Percentiles rank a stretch among this genome's conserved stretches.
Evolutionary conservation across 495 filamentous ascomycete genomes (phyloP).

Genomic region (Penicillium cinerascens): DNA sequence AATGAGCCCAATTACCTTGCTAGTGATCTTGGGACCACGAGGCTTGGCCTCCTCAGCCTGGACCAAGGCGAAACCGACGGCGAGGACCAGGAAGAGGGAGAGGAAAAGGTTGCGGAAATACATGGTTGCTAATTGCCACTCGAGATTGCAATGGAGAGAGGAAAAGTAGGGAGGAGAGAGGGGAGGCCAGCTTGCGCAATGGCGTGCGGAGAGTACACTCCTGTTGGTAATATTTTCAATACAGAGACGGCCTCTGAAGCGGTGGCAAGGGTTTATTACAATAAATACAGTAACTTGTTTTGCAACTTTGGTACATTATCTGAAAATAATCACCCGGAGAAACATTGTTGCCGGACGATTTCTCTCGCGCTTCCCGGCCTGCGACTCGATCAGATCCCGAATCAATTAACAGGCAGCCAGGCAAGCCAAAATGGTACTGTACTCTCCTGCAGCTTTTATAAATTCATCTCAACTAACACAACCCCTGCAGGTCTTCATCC

Average conservation of each 20-base stretch:
- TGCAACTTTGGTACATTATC: not conserved
- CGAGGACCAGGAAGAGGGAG: slow-evolving; percentile 70
- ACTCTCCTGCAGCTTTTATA: not conserved
- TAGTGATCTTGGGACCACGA: slow-evolving; percentile 94
- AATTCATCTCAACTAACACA: not conserved
- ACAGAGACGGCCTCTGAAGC: not conserved
- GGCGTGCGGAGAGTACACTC: slow-evolving; percentile 28
- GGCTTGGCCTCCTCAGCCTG: slow-evolving; percentile 66
- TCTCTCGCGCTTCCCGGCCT: slow-evolving; percentile 25
- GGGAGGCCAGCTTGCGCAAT: slow-evolving; percentile 43
- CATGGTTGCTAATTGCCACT: slow-evolving; percentile 44
- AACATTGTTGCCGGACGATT: slow-evolving; percentile 36
- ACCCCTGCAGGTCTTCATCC: slow-evolving; percentile 65
- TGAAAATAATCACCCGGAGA: slow-evolving; percentile 24
- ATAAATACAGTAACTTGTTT: not conserved
- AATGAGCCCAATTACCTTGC: slow-evolving; percentile 58
- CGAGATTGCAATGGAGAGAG: slow-evolving; percentile 6
- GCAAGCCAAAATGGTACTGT: slow-evolving; percentile 34
- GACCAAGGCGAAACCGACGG: slow-evolving; percentile 59
- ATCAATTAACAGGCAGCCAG: slow-evolving; percentile 7
- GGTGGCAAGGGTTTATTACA: not conserved
- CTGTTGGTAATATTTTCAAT: slow-evolving; percentile 10
- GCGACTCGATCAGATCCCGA: slow-evolving; percentile 6
- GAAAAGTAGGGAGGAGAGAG: slow-evolving; percentile 11
- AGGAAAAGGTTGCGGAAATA: slow-evolving; percentile 50